Percentiles rank a stretch among this genome's conserved stretches.
phyloP scores from a whole-genome alignment of 1,139 yeast genomes.

The Kluyveromyces marxianus region DNA sequence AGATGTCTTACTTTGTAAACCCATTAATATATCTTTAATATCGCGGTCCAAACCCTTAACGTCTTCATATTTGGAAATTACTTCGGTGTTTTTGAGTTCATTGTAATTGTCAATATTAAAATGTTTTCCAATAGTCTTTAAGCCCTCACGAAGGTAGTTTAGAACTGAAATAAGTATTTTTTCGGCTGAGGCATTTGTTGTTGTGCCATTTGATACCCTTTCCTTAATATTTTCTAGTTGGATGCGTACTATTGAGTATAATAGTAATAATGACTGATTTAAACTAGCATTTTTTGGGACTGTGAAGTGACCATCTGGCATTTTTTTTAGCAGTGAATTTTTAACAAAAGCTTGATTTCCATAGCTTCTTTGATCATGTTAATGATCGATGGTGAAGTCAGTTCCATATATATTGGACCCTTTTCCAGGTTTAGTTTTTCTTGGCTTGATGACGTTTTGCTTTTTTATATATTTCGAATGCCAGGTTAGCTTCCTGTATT shows the following conservation, averaged over 20 bases:
- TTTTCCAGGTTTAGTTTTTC: too few relatives aligned
- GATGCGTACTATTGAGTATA: conserved; percentile 21
- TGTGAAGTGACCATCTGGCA: conserved; percentile 23
- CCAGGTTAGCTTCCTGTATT: too few relatives aligned
- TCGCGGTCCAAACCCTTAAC: conserved; percentile 25
- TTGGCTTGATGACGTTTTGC: too few relatives aligned
- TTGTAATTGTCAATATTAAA: conserved; percentile 13
- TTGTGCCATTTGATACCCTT: neutral
- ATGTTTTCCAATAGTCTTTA: conserved; percentile 16
- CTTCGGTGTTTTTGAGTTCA: conserved; percentile 11
- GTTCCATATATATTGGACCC: too few relatives aligned
- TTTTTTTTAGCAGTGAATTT: conserved; percentile 1
- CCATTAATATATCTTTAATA: conserved; percentile 14
- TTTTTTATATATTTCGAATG: too few relatives aligned
- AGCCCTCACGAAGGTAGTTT: conserved; percentile 21
- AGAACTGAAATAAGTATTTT: conserved; percentile 7
- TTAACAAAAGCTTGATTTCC: too few relatives aligned
- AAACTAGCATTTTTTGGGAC: conserved; percentile 26
- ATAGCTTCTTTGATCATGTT: neutral
- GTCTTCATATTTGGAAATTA: conserved; percentile 17
- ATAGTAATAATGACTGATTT: conserved; percentile 23
- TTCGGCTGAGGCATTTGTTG: neutral
- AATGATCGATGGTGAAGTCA: neutral
- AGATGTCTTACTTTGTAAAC: neutral
- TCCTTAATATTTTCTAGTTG: conserved; percentile 20